phyloP scores from a whole-genome alignment of 2,329 filamentous ascomycete genomes.

The Apiospora aurea region DNA sequence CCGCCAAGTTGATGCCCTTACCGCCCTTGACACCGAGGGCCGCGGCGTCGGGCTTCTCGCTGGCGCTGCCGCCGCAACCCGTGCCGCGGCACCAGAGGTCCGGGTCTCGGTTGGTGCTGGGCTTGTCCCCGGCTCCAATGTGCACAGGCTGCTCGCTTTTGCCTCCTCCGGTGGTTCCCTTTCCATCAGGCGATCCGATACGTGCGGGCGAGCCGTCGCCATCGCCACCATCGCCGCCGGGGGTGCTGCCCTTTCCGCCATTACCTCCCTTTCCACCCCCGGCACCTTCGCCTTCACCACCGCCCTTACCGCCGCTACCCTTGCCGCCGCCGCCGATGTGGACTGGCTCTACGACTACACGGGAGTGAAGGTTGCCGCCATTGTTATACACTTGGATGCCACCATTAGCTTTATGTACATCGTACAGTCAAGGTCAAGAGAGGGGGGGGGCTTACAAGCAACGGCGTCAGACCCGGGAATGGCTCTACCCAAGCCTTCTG shows the following conservation, averaged over 20 bases:
- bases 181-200: background rate
- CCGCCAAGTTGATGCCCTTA: background rate
- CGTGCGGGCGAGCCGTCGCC: background rate
- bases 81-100: background rate
- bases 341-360: background rate
- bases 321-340: background rate
- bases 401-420: background rate
- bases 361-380: background rate
- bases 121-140: conserved; percentile 3
- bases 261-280: background rate
- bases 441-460: background rate
- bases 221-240: background rate
- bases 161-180: background rate
- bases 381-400: background rate
- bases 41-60: background rate
- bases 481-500: background rate
- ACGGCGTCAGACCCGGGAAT: background rate
- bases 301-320: background rate
- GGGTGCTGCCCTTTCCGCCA: background rate
- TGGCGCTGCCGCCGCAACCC: background rate
- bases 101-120: background rate
- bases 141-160: background rate
- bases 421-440: background rate
- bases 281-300: background rate
- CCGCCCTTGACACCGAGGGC: background rate